Evolutionary conservation across 306 rosid genomes (phyloP), one percentile per base, ranked within the genome.

Genomic region (Dryas octopetala): DNA sequence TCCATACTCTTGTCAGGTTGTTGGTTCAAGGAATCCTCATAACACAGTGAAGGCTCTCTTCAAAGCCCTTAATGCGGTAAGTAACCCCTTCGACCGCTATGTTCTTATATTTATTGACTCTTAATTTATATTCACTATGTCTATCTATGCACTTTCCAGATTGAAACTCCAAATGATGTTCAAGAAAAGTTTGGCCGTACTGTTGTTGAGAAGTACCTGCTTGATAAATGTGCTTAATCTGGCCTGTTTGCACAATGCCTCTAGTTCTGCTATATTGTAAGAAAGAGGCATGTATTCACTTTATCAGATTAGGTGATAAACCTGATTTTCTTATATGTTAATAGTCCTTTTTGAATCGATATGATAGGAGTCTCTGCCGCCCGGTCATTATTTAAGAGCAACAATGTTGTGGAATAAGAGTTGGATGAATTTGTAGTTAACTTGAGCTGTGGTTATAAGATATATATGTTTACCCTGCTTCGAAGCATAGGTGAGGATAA

Each of bases 181-280:
- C 95, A 91, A 90, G 93, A 90, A 74, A 94, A 90, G 88, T 85
- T 90, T 45, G 98, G 98, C 5, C 88, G 97, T 68, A 91, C 98
- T 45, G 97, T 94, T 72, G 97, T 91, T 26, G 89, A 94, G 93
- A 94, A 85, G 86, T 90, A 91, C 85, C 78, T 94, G 67, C 75
- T 90, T 94, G 83, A 87, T 74, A 66, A 78, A 23, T 66, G 40
- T 47, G 71, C 55, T 64, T 76, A 60, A 32, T 60, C n/a, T 60
- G 28, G 43, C 17, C 9, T 47, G 41, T 48, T 47, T 66, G 41
- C 71, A 47, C 43, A 46, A 66, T 66, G 23, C 55, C 4, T 46
- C 4, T 10, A 12, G 71, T 71, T 40, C 40, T 70, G 40, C 40
- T 28, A 40, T 41, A 44, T 19, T 26, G 70, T 17, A 19, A 9